Conservation (phyloP, 257 asterid genomes). For the Jacaranda copaia region DNA sequence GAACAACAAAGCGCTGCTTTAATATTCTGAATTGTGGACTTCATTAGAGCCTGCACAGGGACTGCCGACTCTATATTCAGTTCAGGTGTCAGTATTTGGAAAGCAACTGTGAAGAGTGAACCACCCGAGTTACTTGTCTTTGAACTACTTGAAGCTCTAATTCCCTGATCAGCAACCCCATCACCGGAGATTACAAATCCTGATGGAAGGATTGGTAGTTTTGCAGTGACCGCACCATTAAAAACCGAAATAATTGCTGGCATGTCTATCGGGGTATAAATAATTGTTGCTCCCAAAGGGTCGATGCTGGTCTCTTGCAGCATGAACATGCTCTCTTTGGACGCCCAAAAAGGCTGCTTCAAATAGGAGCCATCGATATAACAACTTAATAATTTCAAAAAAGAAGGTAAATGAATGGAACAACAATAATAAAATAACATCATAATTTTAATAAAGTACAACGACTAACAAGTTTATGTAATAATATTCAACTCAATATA, state of each 20-base stretch:
- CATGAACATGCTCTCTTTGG: constrained; percentile 56
- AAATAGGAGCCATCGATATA: neutral
- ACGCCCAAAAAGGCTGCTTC: constrained; percentile 51
- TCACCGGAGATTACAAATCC: constrained; percentile 68
- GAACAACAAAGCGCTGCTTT: constrained; percentile 45
- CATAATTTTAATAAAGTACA: neutral
- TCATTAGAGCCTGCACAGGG: constrained; percentile 50
- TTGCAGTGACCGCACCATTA: constrained; percentile 46
- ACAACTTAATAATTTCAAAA: neutral
- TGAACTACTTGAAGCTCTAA: constrained; percentile 42
- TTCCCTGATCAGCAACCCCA: constrained; percentile 40
- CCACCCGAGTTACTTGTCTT: constrained; percentile 31
- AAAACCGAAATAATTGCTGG: constrained; percentile 41
- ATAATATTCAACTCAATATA: neutral
- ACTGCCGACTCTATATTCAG: constrained; percentile 58
- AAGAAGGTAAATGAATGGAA: neutral
- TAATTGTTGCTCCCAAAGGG: constrained; percentile 52
- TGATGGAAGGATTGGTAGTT: constrained; percentile 62
- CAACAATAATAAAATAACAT: neutral
- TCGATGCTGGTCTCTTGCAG: constrained; percentile 73
- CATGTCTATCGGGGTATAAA: constrained; percentile 60
- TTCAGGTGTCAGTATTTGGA: constrained; percentile 53
- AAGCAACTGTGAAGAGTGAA: constrained; percentile 64
- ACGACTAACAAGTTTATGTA: neutral
- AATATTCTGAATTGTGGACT: constrained; percentile 59